Percentiles rank a stretch among this genome's conserved stretches.
phyloP scores from a whole-genome alignment of 2,329 filamentous ascomycete species.

The Cladorrhinum sp. region DNA sequence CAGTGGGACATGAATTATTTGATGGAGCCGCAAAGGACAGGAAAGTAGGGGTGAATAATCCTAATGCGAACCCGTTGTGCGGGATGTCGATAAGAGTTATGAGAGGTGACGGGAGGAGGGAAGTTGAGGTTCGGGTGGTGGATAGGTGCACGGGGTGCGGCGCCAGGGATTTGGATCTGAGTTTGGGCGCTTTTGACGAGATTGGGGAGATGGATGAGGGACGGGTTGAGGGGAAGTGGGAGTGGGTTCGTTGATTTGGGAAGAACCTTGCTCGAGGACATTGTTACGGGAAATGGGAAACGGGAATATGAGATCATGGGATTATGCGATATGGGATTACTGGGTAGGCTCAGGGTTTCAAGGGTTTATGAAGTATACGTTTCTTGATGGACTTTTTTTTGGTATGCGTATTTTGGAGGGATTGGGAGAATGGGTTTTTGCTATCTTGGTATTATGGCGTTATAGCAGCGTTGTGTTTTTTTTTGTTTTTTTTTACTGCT shows the following conservation, averaged over 20 bases:
- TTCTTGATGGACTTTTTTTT: too few relatives aligned
- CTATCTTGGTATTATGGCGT: neutral
- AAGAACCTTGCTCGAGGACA: neutral
- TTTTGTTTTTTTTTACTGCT: neutral
- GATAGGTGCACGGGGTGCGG: slow-evolving; percentile 60
- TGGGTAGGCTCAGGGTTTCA: neutral
- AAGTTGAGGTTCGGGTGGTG: slow-evolving; percentile 59
- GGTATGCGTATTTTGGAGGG: neutral
- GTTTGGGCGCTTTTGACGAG: slow-evolving; percentile 43
- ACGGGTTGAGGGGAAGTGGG: slow-evolving; percentile 38
- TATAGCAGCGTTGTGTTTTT: neutral
- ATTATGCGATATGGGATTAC: too few relatives aligned
- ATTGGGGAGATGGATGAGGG: slow-evolving; percentile 43
- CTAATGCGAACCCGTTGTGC: slow-evolving; percentile 67
- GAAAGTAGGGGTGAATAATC: slow-evolving; percentile 16
- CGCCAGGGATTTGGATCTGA: slow-evolving; percentile 48
- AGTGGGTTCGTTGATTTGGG: slow-evolving; percentile 31
- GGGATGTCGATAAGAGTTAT: slow-evolving; percentile 62
- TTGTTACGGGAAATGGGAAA: neutral
- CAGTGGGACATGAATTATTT: slow-evolving; percentile 65
- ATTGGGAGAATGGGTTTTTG: neutral
- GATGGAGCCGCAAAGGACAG: slow-evolving; percentile 51
- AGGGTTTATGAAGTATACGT: too few relatives aligned
- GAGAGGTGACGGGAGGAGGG: slow-evolving; percentile 36
- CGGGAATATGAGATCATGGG: neutral